Evolutionary conservation across 495 filamentous ascomycete species (phyloP).

Genomic region (Penicillium pulvis): DNA sequence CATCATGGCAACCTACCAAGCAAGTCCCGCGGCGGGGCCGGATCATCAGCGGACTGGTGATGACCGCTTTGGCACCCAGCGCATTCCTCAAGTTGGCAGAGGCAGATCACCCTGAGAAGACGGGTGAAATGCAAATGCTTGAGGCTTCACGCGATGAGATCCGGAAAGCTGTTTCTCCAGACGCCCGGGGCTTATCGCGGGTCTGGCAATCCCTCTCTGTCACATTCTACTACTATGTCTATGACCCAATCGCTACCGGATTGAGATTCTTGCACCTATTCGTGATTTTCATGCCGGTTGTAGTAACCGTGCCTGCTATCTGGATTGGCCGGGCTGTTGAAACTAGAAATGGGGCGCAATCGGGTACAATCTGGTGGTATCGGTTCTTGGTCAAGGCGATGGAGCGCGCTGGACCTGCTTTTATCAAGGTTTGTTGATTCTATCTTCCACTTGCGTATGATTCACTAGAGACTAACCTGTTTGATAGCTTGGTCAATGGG

Average conservation of each 20-base stretch:
- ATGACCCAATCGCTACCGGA: slow-evolving; percentile 87
- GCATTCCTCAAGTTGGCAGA: slow-evolving; percentile 77
- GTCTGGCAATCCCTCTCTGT: slow-evolving; percentile 57
- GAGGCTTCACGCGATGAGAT: slow-evolving; percentile 77
- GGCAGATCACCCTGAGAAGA: slow-evolving; percentile 63
- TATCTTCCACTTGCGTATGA: neutral
- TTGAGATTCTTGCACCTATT: slow-evolving; percentile 82
- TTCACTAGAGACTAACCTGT: slow-evolving; percentile 5
- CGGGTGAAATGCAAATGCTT: slow-evolving; percentile 82
- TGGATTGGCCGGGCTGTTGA: slow-evolving; percentile 69
- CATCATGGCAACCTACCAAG: slow-evolving; percentile 31
- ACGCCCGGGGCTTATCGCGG: slow-evolving; percentile 57
- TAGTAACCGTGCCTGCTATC: slow-evolving; percentile 74
- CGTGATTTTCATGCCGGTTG: slow-evolving; percentile 87
- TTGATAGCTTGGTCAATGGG: slow-evolving; percentile 93
- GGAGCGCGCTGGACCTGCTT: slow-evolving; percentile 93
- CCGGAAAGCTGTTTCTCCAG: slow-evolving; percentile 60
- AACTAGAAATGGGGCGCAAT: slow-evolving; percentile 66
- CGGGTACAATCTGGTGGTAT: slow-evolving; percentile 95
- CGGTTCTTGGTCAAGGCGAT: slow-evolving; percentile 81
- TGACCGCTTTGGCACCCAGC: slow-evolving; percentile 58
- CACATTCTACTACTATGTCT: slow-evolving; percentile 70
- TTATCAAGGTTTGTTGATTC: slow-evolving; percentile 77
- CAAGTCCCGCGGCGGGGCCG: slow-evolving; percentile 30
- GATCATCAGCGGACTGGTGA: slow-evolving; percentile 41